Percentiles rank a stretch among this genome's conserved stretches.
Evolutionary conservation across 192 early-diverging fungal genomes (phyloP).

Genomic region (Backusella tarrabulga): DNA sequence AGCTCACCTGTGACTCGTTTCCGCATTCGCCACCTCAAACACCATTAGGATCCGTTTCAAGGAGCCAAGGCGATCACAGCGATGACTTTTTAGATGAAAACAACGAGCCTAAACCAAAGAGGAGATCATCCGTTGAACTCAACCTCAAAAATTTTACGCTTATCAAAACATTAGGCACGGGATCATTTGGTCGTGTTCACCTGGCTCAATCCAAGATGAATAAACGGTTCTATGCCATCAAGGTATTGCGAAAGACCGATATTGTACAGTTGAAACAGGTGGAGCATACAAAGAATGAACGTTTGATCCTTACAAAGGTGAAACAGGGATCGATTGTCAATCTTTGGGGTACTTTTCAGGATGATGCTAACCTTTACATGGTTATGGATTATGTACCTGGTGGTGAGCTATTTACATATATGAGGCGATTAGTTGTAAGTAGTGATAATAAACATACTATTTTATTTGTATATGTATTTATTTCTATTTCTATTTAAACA

Average conservation of each 20-base stretch:
- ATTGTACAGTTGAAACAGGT: constrained; percentile 90
- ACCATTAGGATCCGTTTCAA: constrained; percentile 10
- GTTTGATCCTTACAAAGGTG: constrained; percentile 77
- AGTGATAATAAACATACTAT: background rate
- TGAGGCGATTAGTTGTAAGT: constrained; percentile 42
- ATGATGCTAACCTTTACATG: constrained; percentile 77
- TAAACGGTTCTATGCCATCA: constrained; percentile 86
- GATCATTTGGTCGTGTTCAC: constrained; percentile 94
- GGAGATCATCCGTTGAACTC: constrained; percentile 11
- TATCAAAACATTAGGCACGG: constrained; percentile 61
- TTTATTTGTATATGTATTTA: background rate
- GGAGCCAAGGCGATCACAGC: background rate
- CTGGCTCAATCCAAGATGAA: constrained; percentile 72
- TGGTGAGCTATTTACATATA: constrained; percentile 80
- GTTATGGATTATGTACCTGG: constrained; percentile 82
- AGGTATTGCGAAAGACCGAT: constrained; percentile 86
- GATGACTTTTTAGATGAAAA: background rate
- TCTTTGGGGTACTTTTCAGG: constrained; percentile 83
- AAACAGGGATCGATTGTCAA: constrained; percentile 81
- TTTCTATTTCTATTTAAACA: background rate
- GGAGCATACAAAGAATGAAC: constrained; percentile 94
- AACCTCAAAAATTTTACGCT: constrained; percentile 6
- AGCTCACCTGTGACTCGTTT: constrained; percentile 10
- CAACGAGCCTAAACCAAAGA: background rate
- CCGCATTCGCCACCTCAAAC: constrained; percentile 15